Conservation (phyloP, 176 grass and related monocot species). For the Carex scoparia region DNA sequence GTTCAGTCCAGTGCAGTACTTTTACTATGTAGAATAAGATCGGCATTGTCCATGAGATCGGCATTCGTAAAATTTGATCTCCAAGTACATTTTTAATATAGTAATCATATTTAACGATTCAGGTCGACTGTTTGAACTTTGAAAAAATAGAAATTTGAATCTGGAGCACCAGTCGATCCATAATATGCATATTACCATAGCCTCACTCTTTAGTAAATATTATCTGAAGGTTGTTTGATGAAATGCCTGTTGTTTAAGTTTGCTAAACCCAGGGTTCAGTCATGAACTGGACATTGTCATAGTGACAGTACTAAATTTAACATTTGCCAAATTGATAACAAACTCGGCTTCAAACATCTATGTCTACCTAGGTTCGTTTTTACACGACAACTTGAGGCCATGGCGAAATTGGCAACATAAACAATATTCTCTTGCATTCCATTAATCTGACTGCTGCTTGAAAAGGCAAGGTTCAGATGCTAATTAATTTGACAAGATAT, state of each 20-base stretch:
- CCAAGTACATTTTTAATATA: no score
- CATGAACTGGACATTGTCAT: not conserved
- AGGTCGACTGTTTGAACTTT: no score
- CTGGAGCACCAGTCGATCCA: no score
- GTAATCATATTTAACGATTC: no score
- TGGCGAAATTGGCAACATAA: not conserved
- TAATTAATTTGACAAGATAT: not conserved
- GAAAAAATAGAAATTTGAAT: no score
- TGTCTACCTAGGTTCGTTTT: not conserved
- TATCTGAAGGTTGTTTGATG: no score
- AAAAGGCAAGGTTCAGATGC: not conserved
- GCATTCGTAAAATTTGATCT: no score
- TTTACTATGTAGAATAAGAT: no score
- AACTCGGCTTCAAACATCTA: not conserved
- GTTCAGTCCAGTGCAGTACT: no score
- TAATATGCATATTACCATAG: no score
- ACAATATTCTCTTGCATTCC: not conserved
- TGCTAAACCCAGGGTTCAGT: not conserved
- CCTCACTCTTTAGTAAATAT: no score
- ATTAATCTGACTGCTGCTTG: not conserved
- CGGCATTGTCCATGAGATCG: no score
- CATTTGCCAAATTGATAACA: not conserved
- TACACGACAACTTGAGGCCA: not conserved
- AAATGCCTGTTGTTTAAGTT: not conserved
- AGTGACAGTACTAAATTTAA: not conserved